Conservation (phyloP, 441 rosid species). For the Aquilaria agallochum region DNA sequence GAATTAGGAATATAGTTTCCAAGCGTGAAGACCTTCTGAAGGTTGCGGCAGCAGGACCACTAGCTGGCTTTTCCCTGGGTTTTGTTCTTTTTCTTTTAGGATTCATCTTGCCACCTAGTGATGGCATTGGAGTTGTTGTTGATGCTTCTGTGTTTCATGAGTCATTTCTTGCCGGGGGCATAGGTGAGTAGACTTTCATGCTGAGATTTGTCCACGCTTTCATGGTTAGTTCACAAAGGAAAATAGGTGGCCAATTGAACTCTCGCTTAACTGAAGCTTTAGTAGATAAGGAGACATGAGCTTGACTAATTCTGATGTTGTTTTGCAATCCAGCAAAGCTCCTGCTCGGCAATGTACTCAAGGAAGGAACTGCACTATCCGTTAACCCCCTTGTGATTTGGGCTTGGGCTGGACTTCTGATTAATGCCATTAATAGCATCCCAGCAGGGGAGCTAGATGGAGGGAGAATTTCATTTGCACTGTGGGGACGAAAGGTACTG, state of each 20-base stretch:
- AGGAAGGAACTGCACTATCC: conserved; percentile 74
- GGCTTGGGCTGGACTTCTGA: conserved; percentile 98
- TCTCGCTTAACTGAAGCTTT: background rate
- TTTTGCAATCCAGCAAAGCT: conserved; percentile 53
- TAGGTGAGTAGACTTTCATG: conserved; percentile 41
- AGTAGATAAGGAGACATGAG: conserved; percentile 3
- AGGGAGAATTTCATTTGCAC: conserved; percentile 72
- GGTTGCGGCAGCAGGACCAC: conserved; percentile 91
- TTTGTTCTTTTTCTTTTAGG: conserved; percentile 71
- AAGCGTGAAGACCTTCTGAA: conserved; percentile 90
- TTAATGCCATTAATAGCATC: conserved; percentile 91
- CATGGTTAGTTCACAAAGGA: background rate
- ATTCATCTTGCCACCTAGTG: conserved; percentile 75
- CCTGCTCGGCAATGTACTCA: conserved; percentile 62
- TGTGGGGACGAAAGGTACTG: conserved; percentile 98
- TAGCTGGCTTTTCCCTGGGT: conserved; percentile 88
- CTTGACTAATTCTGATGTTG: background rate
- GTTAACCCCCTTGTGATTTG: conserved; percentile 88
- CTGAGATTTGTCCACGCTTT: background rate
- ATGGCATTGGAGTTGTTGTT: conserved; percentile 77
- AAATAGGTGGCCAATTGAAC: no score
- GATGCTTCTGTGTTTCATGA: conserved; percentile 85
- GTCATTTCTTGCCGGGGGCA: conserved; percentile 69
- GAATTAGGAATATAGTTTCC: conserved; percentile 70
- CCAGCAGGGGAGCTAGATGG: conserved; percentile 96